Conservation (phyloP, 306 rosid genomes). For the Casuarina cunninghamiana region DNA sequence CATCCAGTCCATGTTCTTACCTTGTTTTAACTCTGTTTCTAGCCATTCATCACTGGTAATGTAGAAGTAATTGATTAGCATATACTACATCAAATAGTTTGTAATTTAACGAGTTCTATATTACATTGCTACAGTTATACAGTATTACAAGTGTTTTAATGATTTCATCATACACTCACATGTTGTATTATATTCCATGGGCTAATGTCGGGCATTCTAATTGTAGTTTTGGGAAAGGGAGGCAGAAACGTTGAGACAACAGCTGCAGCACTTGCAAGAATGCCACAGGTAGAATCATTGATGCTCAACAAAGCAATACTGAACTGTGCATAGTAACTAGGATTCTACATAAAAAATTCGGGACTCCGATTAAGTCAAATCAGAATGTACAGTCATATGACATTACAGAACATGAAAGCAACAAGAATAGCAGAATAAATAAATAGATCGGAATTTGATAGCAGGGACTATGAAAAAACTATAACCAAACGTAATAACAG, state of each 20-base stretch:
- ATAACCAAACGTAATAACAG: too few relatives aligned
- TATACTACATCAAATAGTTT: background rate
- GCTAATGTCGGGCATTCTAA: constrained; percentile 18
- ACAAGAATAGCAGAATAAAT: too few relatives aligned
- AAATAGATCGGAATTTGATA: too few relatives aligned
- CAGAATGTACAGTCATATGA: too few relatives aligned
- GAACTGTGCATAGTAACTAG: background rate
- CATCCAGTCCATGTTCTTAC: background rate
- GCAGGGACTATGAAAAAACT: too few relatives aligned
- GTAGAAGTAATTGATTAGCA: background rate
- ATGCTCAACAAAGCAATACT: background rate
- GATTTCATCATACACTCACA: background rate
- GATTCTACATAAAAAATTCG: background rate
- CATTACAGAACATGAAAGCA: too few relatives aligned
- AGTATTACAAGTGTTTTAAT: background rate
- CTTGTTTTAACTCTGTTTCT: background rate
- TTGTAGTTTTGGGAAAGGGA: constrained; percentile 38
- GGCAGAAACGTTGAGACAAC: constrained; percentile 36
- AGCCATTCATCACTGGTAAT: background rate
- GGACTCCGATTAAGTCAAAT: background rate
- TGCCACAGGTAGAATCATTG: constrained; percentile 33
- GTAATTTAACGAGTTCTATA: background rate
- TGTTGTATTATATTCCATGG: background rate
- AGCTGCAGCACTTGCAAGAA: constrained; percentile 36
- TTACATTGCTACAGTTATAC: background rate